Evolutionary conservation across 306 rosid species (phyloP).

Genomic region (Biancaea sappan): DNA sequence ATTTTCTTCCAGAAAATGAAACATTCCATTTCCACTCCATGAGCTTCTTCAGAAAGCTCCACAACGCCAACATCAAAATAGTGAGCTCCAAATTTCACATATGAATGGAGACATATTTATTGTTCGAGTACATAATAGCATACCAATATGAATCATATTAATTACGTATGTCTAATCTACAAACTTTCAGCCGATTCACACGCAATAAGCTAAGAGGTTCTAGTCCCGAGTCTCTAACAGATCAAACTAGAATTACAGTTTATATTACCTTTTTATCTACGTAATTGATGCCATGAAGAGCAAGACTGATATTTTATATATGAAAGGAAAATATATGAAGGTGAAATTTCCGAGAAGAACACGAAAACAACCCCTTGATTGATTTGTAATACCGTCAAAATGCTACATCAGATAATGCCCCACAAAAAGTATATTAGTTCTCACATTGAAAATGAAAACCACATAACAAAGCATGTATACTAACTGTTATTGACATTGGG

Average conservation of each 20-base stretch:
- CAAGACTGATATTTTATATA: not conserved
- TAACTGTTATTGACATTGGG: not conserved
- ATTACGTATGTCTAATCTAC: constrained; percentile 31
- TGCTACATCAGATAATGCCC: not conserved
- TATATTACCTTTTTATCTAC: not conserved
- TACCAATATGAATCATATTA: constrained; percentile 12
- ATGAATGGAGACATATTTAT: constrained; percentile 4
- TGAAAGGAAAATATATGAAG: not conserved
- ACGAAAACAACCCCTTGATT: not conserved
- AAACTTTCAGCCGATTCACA: constrained; percentile 2
- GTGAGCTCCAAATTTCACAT: constrained; percentile 10
- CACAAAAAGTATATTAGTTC: not conserved
- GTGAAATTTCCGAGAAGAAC: not conserved
- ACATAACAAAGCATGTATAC: not conserved
- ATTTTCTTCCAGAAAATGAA: too few species aligned
- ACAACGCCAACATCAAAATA: constrained; percentile 26
- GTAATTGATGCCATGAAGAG: constrained; percentile 8
- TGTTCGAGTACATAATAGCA: constrained; percentile 12
- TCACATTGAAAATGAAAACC: constrained; percentile 16
- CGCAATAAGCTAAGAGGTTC: not conserved
- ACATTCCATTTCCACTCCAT: constrained; percentile 20
- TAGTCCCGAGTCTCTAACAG: not conserved
- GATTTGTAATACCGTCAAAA: not conserved
- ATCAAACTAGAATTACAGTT: not conserved
- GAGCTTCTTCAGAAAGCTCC: constrained; percentile 38